Evolutionary conservation across 345 rosid species (phyloP), one percentile per base, ranked within the genome.

Genomic region (Citrus reticulata): DNA sequence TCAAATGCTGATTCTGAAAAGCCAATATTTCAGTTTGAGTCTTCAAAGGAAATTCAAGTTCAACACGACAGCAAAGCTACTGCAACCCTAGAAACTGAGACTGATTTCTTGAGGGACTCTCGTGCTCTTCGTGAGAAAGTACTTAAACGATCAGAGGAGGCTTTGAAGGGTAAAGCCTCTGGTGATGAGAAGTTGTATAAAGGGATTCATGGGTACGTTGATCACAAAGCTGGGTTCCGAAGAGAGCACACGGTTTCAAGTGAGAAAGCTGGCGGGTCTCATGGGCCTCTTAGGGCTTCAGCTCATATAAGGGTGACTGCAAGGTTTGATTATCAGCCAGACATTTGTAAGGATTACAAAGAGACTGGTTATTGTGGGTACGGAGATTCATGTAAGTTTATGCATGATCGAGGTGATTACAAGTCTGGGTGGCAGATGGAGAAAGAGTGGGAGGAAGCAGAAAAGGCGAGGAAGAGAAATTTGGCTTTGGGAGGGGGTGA

Each of bases 341-440:
- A 95, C 40, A 91, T 95, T 0, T 95, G 97, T 73, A 95, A 95
- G 75, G 98, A 95, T 74, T 95, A 95, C 86, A 95, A 95, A 81
- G 97, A 95, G 78, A 93, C 98, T 7, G 98, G 97, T 69, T 91
- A 93, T 60, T 93, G 98, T 86, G 97, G 98, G 7, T 93, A 93
- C 77, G 98, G 97, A 76, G 97, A 95, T 78, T 83, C 98, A 0
- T 95, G 97, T 73, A 90, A 95, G 83, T 95, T 93, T 76, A 88
- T 95, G 93, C 98, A 93, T 71, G 98, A 95, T 83, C 85, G 97
- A 73, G 97, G 98, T 24, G 97, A 95, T 87, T 93, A 93, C 81
- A 93, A 95, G 81, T 81, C 98, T 4, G 98, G 98, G 59, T 95
- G 97, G 98, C 98, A 91, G 72, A 65, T 95, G 75, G 97, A 95